Conservation (phyloP, 805 yeast species). For the Ogataea pilisensis region DNA sequence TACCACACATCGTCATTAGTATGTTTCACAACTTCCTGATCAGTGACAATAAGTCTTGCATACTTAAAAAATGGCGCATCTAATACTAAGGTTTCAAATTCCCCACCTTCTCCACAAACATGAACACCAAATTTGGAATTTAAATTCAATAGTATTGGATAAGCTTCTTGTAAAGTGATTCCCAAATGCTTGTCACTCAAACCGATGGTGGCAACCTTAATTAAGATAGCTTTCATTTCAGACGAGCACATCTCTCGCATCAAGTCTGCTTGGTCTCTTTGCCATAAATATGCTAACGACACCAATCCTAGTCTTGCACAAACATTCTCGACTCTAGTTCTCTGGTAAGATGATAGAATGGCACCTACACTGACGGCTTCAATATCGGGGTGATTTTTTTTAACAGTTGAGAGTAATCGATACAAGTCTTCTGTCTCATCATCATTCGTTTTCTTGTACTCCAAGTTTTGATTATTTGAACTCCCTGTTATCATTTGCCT, state of each 20-base stretch:
- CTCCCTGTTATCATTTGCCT: constrained; percentile 60
- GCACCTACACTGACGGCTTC: constrained; percentile 95
- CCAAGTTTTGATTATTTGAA: constrained; percentile 61
- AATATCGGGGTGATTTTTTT: constrained; percentile 58
- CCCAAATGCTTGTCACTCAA: constrained; percentile 66
- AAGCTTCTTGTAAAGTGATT: constrained; percentile 55
- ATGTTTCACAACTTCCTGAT: constrained; percentile 39
- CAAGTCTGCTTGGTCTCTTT: constrained; percentile 71
- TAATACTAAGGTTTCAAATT: constrained; percentile 87
- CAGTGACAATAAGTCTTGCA: constrained; percentile 42
- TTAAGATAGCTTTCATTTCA: constrained; percentile 70
- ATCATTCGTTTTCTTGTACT: constrained; percentile 59
- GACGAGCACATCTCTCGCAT: constrained; percentile 77
- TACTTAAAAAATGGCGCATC: constrained; percentile 81
- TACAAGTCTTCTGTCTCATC: constrained; percentile 90
- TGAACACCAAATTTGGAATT: constrained; percentile 75
- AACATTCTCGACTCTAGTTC: constrained; percentile 90
- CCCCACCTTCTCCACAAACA: constrained; percentile 99
- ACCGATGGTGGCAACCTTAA: constrained; percentile 94
- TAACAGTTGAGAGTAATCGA: constrained; percentile 45
- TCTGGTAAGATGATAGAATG: constrained; percentile 89
- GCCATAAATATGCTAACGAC: constrained; percentile 83
- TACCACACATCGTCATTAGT: constrained; percentile 70
- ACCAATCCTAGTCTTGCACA: constrained; percentile 69
- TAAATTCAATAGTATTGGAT: constrained; percentile 52